phyloP scores from a whole-genome alignment of 345 rosid species.

The Excoecaria cochinchinensis region DNA sequence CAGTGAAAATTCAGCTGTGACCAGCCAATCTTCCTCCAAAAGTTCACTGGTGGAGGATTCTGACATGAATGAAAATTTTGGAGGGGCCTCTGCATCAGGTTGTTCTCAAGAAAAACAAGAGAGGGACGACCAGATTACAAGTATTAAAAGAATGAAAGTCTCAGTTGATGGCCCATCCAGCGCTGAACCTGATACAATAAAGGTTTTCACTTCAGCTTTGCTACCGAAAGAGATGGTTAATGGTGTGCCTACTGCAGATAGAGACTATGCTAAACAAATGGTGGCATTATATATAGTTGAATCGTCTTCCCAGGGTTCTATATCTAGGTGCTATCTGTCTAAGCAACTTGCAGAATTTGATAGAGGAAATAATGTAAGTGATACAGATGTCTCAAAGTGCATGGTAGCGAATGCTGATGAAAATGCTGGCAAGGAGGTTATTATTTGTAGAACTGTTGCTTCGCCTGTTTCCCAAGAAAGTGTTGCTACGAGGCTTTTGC shows the following conservation, averaged over 20 bases:
- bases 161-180: constrained; percentile 33
- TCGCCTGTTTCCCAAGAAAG: constrained; percentile 86
- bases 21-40: constrained; percentile 47
- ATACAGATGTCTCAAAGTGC: constrained; percentile 32
- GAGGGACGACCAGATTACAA: constrained; percentile 32
- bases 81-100: constrained; percentile 31
- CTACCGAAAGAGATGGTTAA: constrained; percentile 15
- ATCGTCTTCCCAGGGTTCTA: constrained; percentile 56
- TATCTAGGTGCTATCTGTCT: constrained; percentile 51
- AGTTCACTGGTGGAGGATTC: constrained; percentile 29
- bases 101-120: constrained; percentile 40
- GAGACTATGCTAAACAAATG: constrained; percentile 30
- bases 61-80: constrained; percentile 29
- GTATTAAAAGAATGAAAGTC: constrained; percentile 48
- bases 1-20: constrained; percentile 59
- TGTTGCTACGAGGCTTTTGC: constrained; percentile 43
- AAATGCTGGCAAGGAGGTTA: constrained; percentile 39
- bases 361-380: constrained; percentile 27
- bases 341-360: constrained; percentile 38
- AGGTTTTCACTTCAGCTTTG: constrained; percentile 18
- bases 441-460: constrained; percentile 44
- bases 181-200: constrained; percentile 24
- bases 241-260: constrained; percentile 21
- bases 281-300: constrained; percentile 55
- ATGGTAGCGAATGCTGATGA: constrained; percentile 21